Percentiles rank a stretch among this genome's conserved stretches.
Evolutionary conservation across 2,329 filamentous ascomycete genomes (phyloP).

Genomic region (Pseudonectria buxi): DNA sequence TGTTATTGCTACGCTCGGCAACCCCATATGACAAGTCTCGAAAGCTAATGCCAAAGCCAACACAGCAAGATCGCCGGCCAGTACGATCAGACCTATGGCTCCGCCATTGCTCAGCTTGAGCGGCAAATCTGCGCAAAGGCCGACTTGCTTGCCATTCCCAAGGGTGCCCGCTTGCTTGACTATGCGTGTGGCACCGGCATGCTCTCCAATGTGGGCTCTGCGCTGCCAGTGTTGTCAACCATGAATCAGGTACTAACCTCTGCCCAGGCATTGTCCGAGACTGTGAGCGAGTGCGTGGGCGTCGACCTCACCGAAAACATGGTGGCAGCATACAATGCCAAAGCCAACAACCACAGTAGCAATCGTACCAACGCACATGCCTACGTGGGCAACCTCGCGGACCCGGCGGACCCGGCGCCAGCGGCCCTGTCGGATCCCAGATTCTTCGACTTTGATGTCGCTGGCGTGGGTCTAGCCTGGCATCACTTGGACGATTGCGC

Average conservation of each 20-base stretch:
- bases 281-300: constrained; percentile 51
- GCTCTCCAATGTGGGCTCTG: constrained; percentile 57
- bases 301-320: constrained; percentile 67
- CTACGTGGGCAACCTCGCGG: constrained; percentile 51
- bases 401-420: constrained; percentile 39
- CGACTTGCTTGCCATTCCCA: constrained; percentile 52
- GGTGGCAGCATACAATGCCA: constrained; percentile 59
- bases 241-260: too few species aligned
- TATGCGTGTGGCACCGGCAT: constrained; percentile 70
- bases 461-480: constrained; percentile 54
- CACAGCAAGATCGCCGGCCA: constrained; percentile 24
- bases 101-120: constrained; percentile 47
- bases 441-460: constrained; percentile 64
- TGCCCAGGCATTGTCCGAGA: constrained; percentile 14
- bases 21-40: constrained; percentile 5
- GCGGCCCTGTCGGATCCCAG: constrained; percentile 50
- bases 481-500: constrained; percentile 63
- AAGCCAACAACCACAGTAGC: constrained; percentile 47
- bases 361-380: constrained; percentile 25
- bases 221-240: too few species aligned
- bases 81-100: constrained; percentile 47
- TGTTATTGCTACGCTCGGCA: too few species aligned
- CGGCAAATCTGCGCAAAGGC: constrained; percentile 45
- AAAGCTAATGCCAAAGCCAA: constrained; percentile 1
- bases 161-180: constrained; percentile 54